Evolutionary conservation across 2,329 filamentous ascomycete genomes (phyloP), one percentile per base, ranked within the genome.

Genomic region (Pseudofabraea citricarpa): DNA sequence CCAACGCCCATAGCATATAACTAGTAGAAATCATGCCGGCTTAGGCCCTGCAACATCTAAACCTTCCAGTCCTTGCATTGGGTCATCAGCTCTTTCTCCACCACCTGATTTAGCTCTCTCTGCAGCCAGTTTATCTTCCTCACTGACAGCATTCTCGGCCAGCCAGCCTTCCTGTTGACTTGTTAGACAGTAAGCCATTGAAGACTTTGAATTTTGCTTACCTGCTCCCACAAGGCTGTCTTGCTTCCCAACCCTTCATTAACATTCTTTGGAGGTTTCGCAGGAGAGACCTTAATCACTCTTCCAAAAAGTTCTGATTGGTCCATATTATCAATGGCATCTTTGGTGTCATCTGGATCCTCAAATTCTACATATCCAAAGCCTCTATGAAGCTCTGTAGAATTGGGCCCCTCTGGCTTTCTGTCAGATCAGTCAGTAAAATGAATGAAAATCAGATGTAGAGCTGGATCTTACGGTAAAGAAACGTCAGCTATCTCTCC

Each of bases 271-370:
- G 93, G 89, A 23, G 88, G 81, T 66, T 95, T 98, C 33, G 94
- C 94, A 43, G 85, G 79, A 35, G 89, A 90, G 40, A 97, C 91
- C 64, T 90, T 95, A 63, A 98, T 85, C 12, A 93, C 84, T 47
- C 88, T 81, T 9, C 93, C 94, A 62, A 91, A 97, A 36, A 98
- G 78, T 68, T 97, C 91, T 48, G 90, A 86, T 64, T 95, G 90
- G 62, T 98, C 89, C 91, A 98, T 97, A 63, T 98, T 98, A 73
- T 97, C 90, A 64, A 98, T 95, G 40, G 93, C 93, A 67, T 97
- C 91, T 59, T 83, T 83, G 21, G 90, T 91, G 66, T 98, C 93
- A 45, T 84, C 79, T 10, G 81, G 75, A 45, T 89, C 78, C 57
- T 96, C 90, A 60, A 87, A 98, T 61, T 98, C 93, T 40, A 98